These are phyloP conservation scores for Cicer yamashitae DNA, from an alignment of 306 rosid species.

Conservation along the genomic window DNA sequence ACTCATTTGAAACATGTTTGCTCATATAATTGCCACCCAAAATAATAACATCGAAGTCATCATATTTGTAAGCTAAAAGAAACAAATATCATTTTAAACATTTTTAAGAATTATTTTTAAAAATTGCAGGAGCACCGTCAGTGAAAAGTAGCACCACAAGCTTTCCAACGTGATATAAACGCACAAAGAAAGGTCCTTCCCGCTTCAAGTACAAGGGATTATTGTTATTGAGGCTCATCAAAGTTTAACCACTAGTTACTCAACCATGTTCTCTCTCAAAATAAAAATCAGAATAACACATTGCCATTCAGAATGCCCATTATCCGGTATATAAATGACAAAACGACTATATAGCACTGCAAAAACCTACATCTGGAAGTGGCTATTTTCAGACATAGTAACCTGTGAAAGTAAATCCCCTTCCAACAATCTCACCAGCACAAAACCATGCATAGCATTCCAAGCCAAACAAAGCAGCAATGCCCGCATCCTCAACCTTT, in stretches of 20 bases:
- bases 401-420: slow-evolving; percentile 96
- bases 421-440: slow-evolving; percentile 93
- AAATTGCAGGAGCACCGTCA: slow-evolving; percentile 41
- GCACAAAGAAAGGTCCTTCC: slow-evolving; percentile 55
- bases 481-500: slow-evolving; percentile 89
- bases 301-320: slow-evolving; percentile 53
- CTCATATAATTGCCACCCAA: too few relatives aligned
- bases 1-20: too few relatives aligned
- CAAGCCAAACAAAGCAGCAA: slow-evolving; percentile 90
- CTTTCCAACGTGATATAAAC: slow-evolving; percentile 47
- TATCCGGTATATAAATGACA: slow-evolving; percentile 53
- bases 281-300: slow-evolving; percentile 51
- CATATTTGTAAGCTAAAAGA: not conserved
- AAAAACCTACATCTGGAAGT: slow-evolving; percentile 48
- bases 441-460: slow-evolving; percentile 91
- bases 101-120: not conserved
- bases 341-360: slow-evolving; percentile 50
- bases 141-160: slow-evolving; percentile 45
- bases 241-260: slow-evolving; percentile 59
- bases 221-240: slow-evolving; percentile 77
- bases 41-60: too few relatives aligned
- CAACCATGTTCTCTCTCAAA: slow-evolving; percentile 45
- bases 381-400: slow-evolving; percentile 67
- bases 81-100: not conserved
- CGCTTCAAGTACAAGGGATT: slow-evolving; percentile 73